A percentile compares a stretch with the other conserved stretches of the same genome.
Conservation (phyloP, 805 yeast species). For the Yarrowia sp. region DNA sequence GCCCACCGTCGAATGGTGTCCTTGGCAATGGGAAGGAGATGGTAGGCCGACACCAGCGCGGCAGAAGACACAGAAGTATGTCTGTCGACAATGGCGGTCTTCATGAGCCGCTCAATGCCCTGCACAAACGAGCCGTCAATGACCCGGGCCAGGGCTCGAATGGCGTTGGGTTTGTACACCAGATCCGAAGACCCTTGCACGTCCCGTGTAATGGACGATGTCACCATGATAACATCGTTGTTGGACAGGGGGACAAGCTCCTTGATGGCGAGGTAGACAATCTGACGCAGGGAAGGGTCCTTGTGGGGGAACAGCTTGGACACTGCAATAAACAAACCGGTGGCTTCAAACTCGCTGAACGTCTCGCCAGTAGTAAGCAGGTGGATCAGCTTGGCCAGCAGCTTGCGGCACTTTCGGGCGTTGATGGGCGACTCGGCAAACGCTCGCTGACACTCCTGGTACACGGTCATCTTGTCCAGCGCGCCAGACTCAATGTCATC, state of each 20-base stretch:
- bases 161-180: conserved; percentile 91
- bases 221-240: conserved; percentile 94
- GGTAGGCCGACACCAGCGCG: conserved; percentile 91
- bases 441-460: conserved; percentile 91
- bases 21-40: conserved; percentile 84
- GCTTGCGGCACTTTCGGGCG: conserved; percentile 81
- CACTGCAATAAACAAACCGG: conserved; percentile 89
- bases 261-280: conserved; percentile 92
- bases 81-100: conserved; percentile 88
- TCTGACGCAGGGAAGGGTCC: conserved; percentile 84
- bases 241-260: conserved; percentile 78
- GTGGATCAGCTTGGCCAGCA: conserved; percentile 83
- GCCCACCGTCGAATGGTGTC: conserved; percentile 94
- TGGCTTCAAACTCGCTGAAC: conserved; percentile 88
- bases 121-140: conserved; percentile 85
- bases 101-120: conserved; percentile 90
- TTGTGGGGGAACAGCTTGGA: conserved; percentile 94
- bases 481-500: conserved; percentile 75
- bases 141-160: conserved; percentile 87
- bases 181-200: conserved; percentile 82
- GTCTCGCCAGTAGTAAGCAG: conserved; percentile 84
- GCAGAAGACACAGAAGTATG: conserved; percentile 90
- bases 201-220: conserved; percentile 97
- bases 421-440: conserved; percentile 91
- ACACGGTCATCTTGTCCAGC: conserved; percentile 97